A percentile compares a stretch with the other conserved stretches of the same genome.
phyloP scores from a whole-genome alignment of 495 filamentous ascomycete genomes.

The Hypoxylon crocopeplum region DNA sequence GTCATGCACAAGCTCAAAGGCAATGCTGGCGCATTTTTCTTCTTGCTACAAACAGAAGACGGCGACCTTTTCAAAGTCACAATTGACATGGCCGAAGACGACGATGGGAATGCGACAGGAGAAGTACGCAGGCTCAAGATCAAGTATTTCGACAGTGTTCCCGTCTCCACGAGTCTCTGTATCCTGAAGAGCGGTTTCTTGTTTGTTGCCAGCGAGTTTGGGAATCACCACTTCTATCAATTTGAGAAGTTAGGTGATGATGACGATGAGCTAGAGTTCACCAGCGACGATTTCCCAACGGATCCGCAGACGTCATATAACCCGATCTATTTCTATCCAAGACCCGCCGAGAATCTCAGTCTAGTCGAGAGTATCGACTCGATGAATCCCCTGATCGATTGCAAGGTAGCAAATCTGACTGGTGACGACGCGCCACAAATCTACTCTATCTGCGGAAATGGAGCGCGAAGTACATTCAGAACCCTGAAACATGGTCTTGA shows the following conservation, averaged over 20 bases:
- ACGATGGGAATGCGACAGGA: conserved; percentile 74
- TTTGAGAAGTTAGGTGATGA: conserved; percentile 98
- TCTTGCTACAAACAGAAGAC: conserved; percentile 92
- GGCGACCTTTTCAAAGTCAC: conserved; percentile 98
- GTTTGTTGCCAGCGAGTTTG: conserved; percentile 89
- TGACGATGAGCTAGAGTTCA: conserved; percentile 84
- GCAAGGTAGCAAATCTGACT: conserved; percentile 85
- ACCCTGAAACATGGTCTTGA: conserved; percentile 91
- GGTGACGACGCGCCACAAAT: conserved; percentile 97
- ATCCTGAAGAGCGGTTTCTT: conserved; percentile 96
- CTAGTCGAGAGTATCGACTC: conserved; percentile 86
- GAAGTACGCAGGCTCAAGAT: conserved; percentile 86
- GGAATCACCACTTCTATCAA: conserved; percentile 94
- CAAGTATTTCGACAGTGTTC: conserved; percentile 98
- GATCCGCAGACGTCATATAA: conserved; percentile 71
- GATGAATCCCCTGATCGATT: conserved; percentile 89
- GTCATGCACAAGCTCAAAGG: conserved; percentile 97
- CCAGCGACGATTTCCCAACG: conserved; percentile 79
- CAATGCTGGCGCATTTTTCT: conserved; percentile 85
- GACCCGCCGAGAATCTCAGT: conserved; percentile 79
- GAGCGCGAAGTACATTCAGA: conserved; percentile 86
- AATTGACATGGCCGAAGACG: conserved; percentile 87
- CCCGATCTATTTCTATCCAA: conserved; percentile 83
- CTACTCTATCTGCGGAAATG: conserved; percentile 86
- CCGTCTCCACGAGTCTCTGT: conserved; percentile 81